These are phyloP conservation scores for Earliella scabrosa DNA, from an alignment of 1,284 basidiomycete species.

Conservation along the genomic window DNA sequence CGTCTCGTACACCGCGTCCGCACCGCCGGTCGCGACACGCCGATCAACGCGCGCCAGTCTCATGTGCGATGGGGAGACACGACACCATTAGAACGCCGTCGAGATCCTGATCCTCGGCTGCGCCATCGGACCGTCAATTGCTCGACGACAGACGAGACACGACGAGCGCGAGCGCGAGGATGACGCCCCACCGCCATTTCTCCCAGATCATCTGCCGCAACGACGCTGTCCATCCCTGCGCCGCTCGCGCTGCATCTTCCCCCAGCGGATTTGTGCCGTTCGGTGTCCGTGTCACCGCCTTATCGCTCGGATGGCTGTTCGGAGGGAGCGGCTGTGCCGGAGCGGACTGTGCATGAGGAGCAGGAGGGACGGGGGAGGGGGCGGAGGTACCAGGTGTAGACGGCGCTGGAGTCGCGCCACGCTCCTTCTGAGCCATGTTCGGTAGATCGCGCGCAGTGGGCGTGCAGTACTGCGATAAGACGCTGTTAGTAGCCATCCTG, in stretches of 20 bases:
- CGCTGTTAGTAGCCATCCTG: not conserved
- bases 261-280: constrained; percentile 13
- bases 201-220: constrained; percentile 76
- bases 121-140: constrained; percentile 13
- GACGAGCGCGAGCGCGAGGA: constrained; percentile 75
- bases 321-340: constrained; percentile 1
- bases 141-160: constrained; percentile 63
- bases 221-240: constrained; percentile 50
- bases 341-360: not conserved
- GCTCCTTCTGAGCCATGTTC: constrained; percentile 86
- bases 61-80: too few species aligned
- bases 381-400: constrained; percentile 18
- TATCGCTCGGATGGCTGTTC: constrained; percentile 5
- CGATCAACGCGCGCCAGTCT: not conserved
- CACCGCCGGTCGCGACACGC: not conserved
- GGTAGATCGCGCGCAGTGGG: constrained; percentile 73
- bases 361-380: constrained; percentile 19
- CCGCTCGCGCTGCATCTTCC: constrained; percentile 20
- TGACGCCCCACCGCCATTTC: constrained; percentile 82
- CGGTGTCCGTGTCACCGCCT: constrained; percentile 19
- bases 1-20: not conserved
- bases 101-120: too few species aligned
- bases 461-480: constrained; percentile 65
- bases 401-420: constrained; percentile 49
- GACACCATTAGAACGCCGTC: too few species aligned